A percentile compares a stretch with the other conserved stretches of the same genome.
These are phyloP conservation scores for Fusarium nygamai DNA, from an alignment of 2,329 filamentous ascomycete genomes.

Conservation along the genomic window DNA sequence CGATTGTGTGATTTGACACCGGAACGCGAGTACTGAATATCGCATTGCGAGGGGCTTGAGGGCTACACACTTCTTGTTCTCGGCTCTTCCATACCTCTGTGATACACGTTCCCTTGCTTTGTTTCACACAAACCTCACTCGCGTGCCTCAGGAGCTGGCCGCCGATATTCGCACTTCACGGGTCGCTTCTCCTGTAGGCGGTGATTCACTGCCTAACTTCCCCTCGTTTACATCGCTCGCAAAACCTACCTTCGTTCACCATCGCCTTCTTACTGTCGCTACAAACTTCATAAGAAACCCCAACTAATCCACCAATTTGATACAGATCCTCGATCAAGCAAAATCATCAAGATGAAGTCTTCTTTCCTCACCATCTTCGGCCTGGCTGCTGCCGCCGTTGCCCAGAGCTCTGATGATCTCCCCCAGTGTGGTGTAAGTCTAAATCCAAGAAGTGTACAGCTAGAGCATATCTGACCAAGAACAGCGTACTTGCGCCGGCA, in stretches of 20 bases:
- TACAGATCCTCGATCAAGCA: slow-evolving; percentile 28
- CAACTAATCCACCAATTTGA: slow-evolving; percentile 24
- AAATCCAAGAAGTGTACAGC: not conserved
- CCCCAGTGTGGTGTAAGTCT: slow-evolving; percentile 63
- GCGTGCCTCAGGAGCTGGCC: slow-evolving; percentile 18
- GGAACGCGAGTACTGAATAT: slow-evolving; percentile 20
- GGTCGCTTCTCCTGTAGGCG: slow-evolving; percentile 1
- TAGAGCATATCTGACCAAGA: slow-evolving; percentile 17
- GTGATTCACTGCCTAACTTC: slow-evolving; percentile 27
- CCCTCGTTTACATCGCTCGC: slow-evolving; percentile 11
- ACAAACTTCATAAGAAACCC: slow-evolving; percentile 1
- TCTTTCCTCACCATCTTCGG: slow-evolving; percentile 55
- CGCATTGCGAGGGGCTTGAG: slow-evolving; percentile 25
- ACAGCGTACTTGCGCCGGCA: slow-evolving; percentile 60
- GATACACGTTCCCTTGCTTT: slow-evolving; percentile 39
- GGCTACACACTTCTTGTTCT: slow-evolving; percentile 25
- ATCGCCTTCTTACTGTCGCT: slow-evolving; percentile 5
- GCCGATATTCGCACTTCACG: not conserved
- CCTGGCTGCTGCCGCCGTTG: slow-evolving; percentile 53
- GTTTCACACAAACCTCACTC: slow-evolving; percentile 46
- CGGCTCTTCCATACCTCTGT: slow-evolving; percentile 34
- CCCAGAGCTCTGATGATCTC: slow-evolving; percentile 55
- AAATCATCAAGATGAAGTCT: slow-evolving; percentile 61
- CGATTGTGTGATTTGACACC: slow-evolving; percentile 2
- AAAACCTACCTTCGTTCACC: slow-evolving; percentile 16